Evolutionary conservation across 1,284 basidiomycete species (phyloP).

Genomic region (Pulchroboletus neoregius): DNA sequence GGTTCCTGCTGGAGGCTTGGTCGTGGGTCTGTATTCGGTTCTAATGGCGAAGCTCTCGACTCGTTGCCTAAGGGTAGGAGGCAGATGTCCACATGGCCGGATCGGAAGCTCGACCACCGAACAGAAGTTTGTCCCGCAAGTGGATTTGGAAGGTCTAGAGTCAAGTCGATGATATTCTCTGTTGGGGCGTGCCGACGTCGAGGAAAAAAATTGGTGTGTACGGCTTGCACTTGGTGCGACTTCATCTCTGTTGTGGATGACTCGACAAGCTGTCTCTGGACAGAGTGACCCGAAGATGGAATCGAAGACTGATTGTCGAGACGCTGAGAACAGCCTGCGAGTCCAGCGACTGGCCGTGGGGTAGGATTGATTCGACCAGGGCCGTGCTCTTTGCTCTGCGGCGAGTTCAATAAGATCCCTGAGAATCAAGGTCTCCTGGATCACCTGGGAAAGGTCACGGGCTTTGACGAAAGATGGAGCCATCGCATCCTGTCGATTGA

Average conservation of each 20-base stretch:
- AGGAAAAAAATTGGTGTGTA: background rate
- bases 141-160: slow-evolving; percentile 2
- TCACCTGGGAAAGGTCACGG: slow-evolving; percentile 10
- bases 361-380: slow-evolving; percentile 6
- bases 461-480: background rate
- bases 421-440: background rate
- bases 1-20: background rate
- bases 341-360: background rate
- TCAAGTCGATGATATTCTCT: slow-evolving; percentile 12
- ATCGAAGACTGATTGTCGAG: background rate
- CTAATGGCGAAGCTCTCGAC: background rate
- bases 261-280: background rate
- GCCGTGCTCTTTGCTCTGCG: slow-evolving; percentile 11
- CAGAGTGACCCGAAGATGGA: background rate
- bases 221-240: background rate
- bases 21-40: background rate
- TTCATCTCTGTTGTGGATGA: background rate
- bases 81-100: slow-evolving; percentile 18
- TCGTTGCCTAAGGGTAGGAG: slow-evolving; percentile 3
- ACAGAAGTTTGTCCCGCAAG: background rate
- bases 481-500: background rate
- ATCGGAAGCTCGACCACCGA: slow-evolving; percentile 28
- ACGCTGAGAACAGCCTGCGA: background rate
- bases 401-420: slow-evolving; percentile 8
- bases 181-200: background rate